phyloP scores from a whole-genome alignment of 495 filamentous ascomycete genomes.

The Lindgomyces ingoldianus region DNA sequence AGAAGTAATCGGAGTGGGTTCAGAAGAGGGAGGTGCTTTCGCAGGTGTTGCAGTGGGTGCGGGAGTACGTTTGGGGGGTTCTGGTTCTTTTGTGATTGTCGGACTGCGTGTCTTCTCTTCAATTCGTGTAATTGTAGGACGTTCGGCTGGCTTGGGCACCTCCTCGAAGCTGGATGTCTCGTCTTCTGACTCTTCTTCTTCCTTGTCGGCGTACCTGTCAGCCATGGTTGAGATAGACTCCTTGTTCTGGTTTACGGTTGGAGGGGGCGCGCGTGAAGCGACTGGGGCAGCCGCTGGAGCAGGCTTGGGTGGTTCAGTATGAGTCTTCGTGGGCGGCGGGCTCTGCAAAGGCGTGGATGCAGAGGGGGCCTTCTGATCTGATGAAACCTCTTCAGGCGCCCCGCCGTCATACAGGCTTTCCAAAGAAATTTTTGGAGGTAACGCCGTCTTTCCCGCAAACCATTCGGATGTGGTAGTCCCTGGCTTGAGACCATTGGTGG shows the following conservation, averaged over 20 bases:
- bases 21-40: slow-evolving; percentile 11
- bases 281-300: slow-evolving; percentile 46
- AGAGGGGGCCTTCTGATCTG: slow-evolving; percentile 59
- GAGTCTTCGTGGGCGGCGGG: slow-evolving; percentile 55
- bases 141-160: slow-evolving; percentile 65
- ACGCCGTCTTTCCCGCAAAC: slow-evolving; percentile 77
- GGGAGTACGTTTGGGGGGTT: slow-evolving; percentile 42
- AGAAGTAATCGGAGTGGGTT: slow-evolving; percentile 4
- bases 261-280: slow-evolving; percentile 57
- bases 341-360: slow-evolving; percentile 52
- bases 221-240: slow-evolving; percentile 80
- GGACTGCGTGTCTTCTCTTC: slow-evolving; percentile 38
- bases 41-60: slow-evolving; percentile 38
- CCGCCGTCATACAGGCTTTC: slow-evolving; percentile 86
- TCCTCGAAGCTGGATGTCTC: slow-evolving; percentile 84
- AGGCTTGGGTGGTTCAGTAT: slow-evolving; percentile 46
- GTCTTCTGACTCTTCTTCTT: slow-evolving; percentile 59
- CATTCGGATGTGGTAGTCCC: slow-evolving; percentile 80
- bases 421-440: slow-evolving; percentile 89
- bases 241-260: slow-evolving; percentile 78
- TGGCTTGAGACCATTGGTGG: slow-evolving; percentile 71
- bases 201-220: slow-evolving; percentile 77
- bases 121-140: slow-evolving; percentile 39
- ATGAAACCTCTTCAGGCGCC: slow-evolving; percentile 69
- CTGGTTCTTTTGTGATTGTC: slow-evolving; percentile 32